A percentile compares a stretch with the other conserved stretches of the same genome.
phyloP scores from a whole-genome alignment of 345 rosid genomes.

The Xanthoceras sorbifolium region DNA sequence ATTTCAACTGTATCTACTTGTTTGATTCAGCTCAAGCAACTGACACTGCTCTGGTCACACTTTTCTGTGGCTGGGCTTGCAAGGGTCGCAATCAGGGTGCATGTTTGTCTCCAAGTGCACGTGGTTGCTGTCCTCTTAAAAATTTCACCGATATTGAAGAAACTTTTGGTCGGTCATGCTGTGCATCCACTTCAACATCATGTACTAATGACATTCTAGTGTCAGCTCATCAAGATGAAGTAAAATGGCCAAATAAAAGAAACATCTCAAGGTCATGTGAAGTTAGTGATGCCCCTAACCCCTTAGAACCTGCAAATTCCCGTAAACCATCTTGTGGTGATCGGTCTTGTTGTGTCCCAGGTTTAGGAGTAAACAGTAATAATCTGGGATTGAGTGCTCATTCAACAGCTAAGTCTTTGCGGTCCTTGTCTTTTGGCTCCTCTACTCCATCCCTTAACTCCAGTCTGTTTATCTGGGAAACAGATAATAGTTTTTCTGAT shows the following conservation, averaged over 20 bases:
- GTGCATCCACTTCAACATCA: constrained; percentile 41
- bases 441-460: constrained; percentile 81
- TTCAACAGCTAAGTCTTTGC: constrained; percentile 66
- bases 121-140: constrained; percentile 62
- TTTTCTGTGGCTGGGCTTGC: constrained; percentile 97
- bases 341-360: constrained; percentile 77
- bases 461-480: constrained; percentile 86
- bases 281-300: constrained; percentile 25
- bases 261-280: constrained; percentile 37
- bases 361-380: constrained; percentile 71
- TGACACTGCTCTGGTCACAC: constrained; percentile 73
- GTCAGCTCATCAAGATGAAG: constrained; percentile 37
- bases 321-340: constrained; percentile 42
- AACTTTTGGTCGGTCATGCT: constrained; percentile 44
- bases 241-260: constrained; percentile 51
- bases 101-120: constrained; percentile 63
- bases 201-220: constrained; percentile 27
- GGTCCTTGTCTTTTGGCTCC: constrained; percentile 64
- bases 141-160: constrained; percentile 56
- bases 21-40: constrained; percentile 62
- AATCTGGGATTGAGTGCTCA: constrained; percentile 70
- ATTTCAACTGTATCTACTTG: constrained; percentile 17
- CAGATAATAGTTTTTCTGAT: constrained; percentile 51
- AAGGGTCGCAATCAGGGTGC: constrained; percentile 66
- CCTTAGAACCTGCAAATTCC: constrained; percentile 34